Base-by-base conservation (phyloP, 805 yeast genomes). In the Lipomyces kockii region DNA sequence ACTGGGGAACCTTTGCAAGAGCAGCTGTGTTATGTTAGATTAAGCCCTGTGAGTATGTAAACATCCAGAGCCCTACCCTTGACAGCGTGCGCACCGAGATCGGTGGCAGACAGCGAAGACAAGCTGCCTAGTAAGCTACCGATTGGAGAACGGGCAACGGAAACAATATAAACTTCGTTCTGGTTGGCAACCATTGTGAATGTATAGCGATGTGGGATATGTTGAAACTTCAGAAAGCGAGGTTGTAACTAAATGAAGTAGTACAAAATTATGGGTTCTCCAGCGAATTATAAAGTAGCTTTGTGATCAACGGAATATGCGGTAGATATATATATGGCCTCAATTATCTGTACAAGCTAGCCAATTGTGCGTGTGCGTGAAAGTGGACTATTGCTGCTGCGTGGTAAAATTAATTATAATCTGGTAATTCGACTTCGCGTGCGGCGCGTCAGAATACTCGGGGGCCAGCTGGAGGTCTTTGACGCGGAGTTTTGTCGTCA, bases 101-200 rank as follows among this genome's bases (percentile, higher is more conserved):
- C 98, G 66, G 89, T 87, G 77, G 89, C 92, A 60, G 87, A 81
- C 75, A 90, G 85, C 46, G 95, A 84, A 49, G 95, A 79, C 57
- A 95, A 84, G 2, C 86, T 78, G 64, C 99, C 98, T 79, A 90
- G 95, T 83, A 95, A 91, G 17, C 97, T 88, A 55, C 98, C 99
- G 75, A 95, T 86, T 75, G 99, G 99, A 25, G 99, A 95, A 84
- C 99, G 90, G 60, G 97, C 87, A 61, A 91, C 85, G 49, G 97
- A 82, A 65, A 93, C 98, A 78, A 95, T 92, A 81, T 94, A 94
- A 60, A 92, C 99, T 11, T 71, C 69, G 27, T 35, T 53, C 22
- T 64, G 69, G 43, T 57, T 27, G 39, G 70, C 43, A 25, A 66
- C 70, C 70, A 66, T 66, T 55, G 17, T 58, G 34, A 32, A 59